Evolutionary conservation across 441 rosid species (phyloP).

Genomic region (Daphne laureola): DNA sequence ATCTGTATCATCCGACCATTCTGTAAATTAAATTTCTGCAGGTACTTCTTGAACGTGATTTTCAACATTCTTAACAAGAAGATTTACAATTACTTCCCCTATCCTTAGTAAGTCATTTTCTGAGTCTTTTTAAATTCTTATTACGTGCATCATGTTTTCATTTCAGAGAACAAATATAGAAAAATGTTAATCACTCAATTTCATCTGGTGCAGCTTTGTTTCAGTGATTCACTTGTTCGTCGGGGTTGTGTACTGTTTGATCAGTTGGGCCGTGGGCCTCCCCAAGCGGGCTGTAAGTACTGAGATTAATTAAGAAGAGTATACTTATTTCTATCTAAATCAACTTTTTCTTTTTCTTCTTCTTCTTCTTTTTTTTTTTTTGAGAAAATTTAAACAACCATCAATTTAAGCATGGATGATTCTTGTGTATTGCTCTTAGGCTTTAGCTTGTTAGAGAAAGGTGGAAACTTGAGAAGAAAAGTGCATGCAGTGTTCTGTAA

Average conservation of each 20-base stretch:
- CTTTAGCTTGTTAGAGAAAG: no score
- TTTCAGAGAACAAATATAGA: no score
- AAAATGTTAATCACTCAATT: no score
- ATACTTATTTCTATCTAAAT: background rate
- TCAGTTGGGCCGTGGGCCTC: constrained; percentile 87
- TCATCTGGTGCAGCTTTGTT: constrained; percentile 51
- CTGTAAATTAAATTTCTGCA: constrained; percentile 17
- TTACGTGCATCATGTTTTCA: no score
- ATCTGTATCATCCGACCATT: background rate
- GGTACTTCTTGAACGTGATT: constrained; percentile 94
- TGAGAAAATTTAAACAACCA: no score
- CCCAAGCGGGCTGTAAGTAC: constrained; percentile 96
- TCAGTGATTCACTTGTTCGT: constrained; percentile 89
- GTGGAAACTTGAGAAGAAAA: no score
- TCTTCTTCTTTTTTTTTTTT: background rate
- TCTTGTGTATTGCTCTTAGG: no score
- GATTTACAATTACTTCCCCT: constrained; percentile 94
- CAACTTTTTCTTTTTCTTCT: background rate
- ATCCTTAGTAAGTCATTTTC: constrained; percentile 65
- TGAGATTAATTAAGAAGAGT: no score
- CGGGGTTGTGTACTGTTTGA: constrained; percentile 82
- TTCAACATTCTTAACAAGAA: constrained; percentile 96
- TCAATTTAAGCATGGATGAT: no score
- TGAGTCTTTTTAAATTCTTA: no score
- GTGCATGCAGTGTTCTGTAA: no score